Percentiles rank a stretch among this genome's conserved stretches.
phyloP scores from a whole-genome alignment of 176 grass and related monocot species.

The Oryza glaberrima region DNA sequence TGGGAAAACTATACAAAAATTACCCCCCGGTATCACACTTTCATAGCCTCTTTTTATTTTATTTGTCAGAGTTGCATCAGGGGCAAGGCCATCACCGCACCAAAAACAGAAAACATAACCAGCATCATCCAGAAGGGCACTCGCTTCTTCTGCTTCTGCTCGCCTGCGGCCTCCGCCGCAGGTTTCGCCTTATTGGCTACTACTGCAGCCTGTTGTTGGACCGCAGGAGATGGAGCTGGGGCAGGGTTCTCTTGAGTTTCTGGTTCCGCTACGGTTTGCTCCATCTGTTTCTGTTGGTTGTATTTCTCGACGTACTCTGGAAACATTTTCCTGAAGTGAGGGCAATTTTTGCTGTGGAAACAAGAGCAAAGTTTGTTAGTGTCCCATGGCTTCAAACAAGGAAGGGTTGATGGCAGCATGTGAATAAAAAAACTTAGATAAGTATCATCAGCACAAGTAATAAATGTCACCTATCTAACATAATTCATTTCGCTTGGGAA shows the following conservation, averaged over 20 bases:
- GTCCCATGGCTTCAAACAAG: neutral
- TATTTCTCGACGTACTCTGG: conserved; percentile 94
- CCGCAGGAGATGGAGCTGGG: conserved; percentile 36
- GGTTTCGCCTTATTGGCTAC: conserved; percentile 32
- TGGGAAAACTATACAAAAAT: conserved; percentile 85
- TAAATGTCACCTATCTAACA: neutral
- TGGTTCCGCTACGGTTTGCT: conserved; percentile 34
- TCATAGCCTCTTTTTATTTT: conserved; percentile 4
- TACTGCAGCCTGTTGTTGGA: conserved; percentile 39
- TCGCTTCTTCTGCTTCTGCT: conserved; percentile 66
- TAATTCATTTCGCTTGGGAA: neutral
- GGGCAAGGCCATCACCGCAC: conserved; percentile 92
- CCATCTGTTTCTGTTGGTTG: conserved; percentile 59
- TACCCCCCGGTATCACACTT: conserved; percentile 31
- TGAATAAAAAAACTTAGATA: neutral
- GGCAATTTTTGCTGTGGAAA: conserved; percentile 86
- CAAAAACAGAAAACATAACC: conserved; percentile 78
- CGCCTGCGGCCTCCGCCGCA: neutral
- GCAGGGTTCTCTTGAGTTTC: conserved; percentile 47
- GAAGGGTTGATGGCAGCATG: neutral
- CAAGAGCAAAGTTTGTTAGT: neutral
- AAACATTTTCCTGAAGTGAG: conserved; percentile 91
- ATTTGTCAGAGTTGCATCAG: conserved; percentile 87
- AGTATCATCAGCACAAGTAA: neutral
- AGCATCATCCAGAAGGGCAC: conserved; percentile 91